Base-by-base conservation (phyloP, 2,329 filamentous ascomycete species). In the Aspergillus pseudoterreus region DNA sequence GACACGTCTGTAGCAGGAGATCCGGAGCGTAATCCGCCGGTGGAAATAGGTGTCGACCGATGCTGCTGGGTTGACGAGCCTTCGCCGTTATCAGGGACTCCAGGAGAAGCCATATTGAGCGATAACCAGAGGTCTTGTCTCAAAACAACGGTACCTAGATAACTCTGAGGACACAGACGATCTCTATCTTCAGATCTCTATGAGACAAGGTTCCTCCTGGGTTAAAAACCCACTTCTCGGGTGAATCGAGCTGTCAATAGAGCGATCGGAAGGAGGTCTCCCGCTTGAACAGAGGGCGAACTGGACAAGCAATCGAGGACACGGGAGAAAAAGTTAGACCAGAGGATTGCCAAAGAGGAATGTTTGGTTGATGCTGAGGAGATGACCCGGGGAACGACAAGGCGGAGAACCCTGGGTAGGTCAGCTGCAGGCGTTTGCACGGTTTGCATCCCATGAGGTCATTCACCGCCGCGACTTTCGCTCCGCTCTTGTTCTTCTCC, bases 1-100 rank as follows among this genome's bases (percentile, higher is more conserved):
- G 75, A 66, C 19, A 75, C 75, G 24, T 75, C 74, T 42, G 66
- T 57, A 21, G 64, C 59, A 41, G 72, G 71, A 32, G 74, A 76
- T 12, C 63, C 64, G 21, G 69, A 66, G 15, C 62, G 64, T 49
- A 57, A 56, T n/a, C 63, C 58, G 30, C 65, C 63, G 22, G 66
- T 60, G 47, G 66, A 58, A 56, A 71, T 65, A 43, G 65, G 66
- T 53, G 68, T 53, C 51, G 69, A 64, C 44, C 54, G 64, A 54
- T 62, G 50, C 47, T 62, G 63, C 45, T 63, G 63, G 48, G 65
- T 57, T 33, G 71, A 70, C 19, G 69, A 63, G 32, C 66, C 64
- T 51, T 74, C 70, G 52, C 67, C 64, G 53, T 68, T 73, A 50
- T 69, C 67, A 47, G 65, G 60, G 65, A 67, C 71, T 43, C 42